Evolutionary conservation across 768 basidiomycete species (phyloP).

Genomic region (Leccinum variicolor): DNA sequence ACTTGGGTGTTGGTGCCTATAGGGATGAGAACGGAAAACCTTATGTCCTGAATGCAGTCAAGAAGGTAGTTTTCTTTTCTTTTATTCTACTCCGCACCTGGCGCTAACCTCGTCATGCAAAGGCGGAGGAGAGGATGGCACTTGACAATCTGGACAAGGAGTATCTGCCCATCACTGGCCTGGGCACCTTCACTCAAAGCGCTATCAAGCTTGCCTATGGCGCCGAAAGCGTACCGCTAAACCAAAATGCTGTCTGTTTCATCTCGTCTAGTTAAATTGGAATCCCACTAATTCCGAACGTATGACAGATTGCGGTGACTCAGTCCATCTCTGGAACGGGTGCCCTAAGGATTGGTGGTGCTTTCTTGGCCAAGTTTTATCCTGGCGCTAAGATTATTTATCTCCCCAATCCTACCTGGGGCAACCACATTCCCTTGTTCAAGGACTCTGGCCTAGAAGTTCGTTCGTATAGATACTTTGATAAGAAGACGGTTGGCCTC

Average conservation of each 20-base stretch:
- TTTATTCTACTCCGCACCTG: not conserved
- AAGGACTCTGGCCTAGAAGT: conserved; percentile 94
- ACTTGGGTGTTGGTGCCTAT: conserved; percentile 96
- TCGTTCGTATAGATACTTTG: conserved; percentile 89
- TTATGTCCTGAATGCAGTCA: conserved; percentile 85
- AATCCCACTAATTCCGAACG: not conserved
- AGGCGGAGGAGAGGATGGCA: conserved; percentile 77
- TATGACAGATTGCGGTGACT: conserved; percentile 70
- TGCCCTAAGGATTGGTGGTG: conserved; percentile 91
- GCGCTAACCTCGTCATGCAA: conserved; percentile 2
- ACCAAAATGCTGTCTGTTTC: conserved; percentile 63
- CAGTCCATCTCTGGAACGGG: conserved; percentile 99
- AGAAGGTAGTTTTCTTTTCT: conserved; percentile 53
- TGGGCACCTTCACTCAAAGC: conserved; percentile 77
- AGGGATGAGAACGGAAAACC: conserved; percentile 94
- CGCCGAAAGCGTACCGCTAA: conserved; percentile 67
- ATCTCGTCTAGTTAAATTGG: not conserved
- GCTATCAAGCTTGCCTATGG: conserved; percentile 93
- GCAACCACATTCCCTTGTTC: conserved; percentile 93
- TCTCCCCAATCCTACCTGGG: conserved; percentile 93
- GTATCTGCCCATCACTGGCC: conserved; percentile 94
- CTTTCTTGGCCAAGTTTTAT: conserved; percentile 88
- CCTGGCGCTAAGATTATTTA: conserved; percentile 86
- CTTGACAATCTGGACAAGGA: conserved; percentile 82
- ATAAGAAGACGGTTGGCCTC: conserved; percentile 87